phyloP scores from a whole-genome alignment of 192 early-diverging fungal species.

The Coemansia javaensis region DNA sequence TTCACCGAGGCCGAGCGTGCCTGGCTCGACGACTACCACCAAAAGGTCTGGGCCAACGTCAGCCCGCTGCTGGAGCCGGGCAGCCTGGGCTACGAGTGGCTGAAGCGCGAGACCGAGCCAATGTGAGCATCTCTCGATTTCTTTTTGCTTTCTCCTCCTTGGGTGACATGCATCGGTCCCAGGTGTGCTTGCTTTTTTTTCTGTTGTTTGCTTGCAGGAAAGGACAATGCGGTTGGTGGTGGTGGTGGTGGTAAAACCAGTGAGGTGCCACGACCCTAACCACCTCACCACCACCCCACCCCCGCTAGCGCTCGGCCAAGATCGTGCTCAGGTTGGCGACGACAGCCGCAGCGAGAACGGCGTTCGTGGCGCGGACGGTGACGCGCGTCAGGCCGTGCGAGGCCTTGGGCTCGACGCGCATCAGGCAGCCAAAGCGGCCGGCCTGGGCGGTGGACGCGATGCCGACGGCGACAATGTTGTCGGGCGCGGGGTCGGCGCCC shows the following conservation, averaged over 20 bases:
- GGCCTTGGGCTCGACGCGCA: conserved; percentile 82
- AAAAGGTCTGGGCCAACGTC: conserved; percentile 68
- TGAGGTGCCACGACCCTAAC: too few species aligned
- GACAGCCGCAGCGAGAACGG: conserved; percentile 58
- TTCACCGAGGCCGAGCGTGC: conserved; percentile 67
- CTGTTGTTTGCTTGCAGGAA: too few species aligned
- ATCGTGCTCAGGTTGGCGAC: conserved; percentile 38
- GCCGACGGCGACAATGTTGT: conserved; percentile 85
- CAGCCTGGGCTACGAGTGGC: conserved; percentile 69
- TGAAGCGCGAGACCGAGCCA: conserved; percentile 72
- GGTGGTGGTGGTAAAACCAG: too few species aligned
- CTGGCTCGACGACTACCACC: conserved; percentile 90
- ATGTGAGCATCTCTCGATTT: too few species aligned
- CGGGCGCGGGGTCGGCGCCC: conserved; percentile 81
- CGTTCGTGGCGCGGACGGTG: conserved; percentile 85
- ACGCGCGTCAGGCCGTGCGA: conserved; percentile 84
- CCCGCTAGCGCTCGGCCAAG: conserved; percentile 14
- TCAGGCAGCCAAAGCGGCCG: conserved; percentile 87
- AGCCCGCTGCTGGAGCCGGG: conserved; percentile 69
- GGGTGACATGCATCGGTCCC: too few species aligned
- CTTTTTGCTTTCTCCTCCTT: too few species aligned
- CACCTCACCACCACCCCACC: too few species aligned
- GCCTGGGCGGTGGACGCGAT: conserved; percentile 69
- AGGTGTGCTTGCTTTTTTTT: too few species aligned
- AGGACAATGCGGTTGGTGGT: too few species aligned